Evolutionary conservation across 1,139 yeast species (phyloP).

Genomic region (Saccharomyces pastorianus): DNA sequence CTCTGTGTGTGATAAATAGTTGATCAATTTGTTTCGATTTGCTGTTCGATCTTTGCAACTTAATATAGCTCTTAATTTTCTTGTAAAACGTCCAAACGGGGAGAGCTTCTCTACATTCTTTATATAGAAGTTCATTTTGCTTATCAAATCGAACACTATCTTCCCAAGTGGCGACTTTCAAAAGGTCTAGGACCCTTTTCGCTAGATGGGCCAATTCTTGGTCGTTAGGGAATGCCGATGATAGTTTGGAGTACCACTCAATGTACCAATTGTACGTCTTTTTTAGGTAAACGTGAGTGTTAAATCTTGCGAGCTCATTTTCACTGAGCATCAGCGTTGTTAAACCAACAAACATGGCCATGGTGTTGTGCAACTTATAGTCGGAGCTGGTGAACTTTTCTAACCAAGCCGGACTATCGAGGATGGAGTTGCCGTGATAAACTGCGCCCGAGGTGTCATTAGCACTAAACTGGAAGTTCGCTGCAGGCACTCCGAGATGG

Average conservation of each 20-base stretch:
- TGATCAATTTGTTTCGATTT: conserved; percentile 47
- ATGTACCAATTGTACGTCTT: conserved; percentile 17
- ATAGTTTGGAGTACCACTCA: conserved; percentile 7
- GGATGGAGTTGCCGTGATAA: conserved; percentile 52
- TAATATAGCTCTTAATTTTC: conserved; percentile 51
- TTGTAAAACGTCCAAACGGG: conserved; percentile 61
- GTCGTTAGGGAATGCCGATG: conserved; percentile 17
- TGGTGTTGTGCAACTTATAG: conserved; percentile 44
- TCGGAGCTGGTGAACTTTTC: conserved; percentile 47
- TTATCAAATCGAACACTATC: conserved; percentile 21
- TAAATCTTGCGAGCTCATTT: conserved; percentile 38
- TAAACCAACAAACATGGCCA: conserved; percentile 54
- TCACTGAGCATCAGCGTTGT: conserved; percentile 47
- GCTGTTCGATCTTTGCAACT: conserved; percentile 47
- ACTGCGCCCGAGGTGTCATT: conserved; percentile 32
- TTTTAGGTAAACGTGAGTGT: conserved; percentile 32
- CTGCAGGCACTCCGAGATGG: conserved; percentile 44
- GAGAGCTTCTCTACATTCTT: conserved; percentile 47
- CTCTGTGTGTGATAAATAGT: conserved; percentile 30
- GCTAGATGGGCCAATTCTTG: conserved; percentile 10
- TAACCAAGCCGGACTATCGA: conserved; percentile 53
- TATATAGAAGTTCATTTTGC: conserved; percentile 33
- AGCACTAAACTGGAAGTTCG: conserved; percentile 36
- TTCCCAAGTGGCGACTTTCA: conserved; percentile 9
- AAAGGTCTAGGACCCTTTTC: conserved; percentile 7